Base-by-base conservation (phyloP, 1,139 yeast species). In the Sugiyamaella novakii region DNA sequence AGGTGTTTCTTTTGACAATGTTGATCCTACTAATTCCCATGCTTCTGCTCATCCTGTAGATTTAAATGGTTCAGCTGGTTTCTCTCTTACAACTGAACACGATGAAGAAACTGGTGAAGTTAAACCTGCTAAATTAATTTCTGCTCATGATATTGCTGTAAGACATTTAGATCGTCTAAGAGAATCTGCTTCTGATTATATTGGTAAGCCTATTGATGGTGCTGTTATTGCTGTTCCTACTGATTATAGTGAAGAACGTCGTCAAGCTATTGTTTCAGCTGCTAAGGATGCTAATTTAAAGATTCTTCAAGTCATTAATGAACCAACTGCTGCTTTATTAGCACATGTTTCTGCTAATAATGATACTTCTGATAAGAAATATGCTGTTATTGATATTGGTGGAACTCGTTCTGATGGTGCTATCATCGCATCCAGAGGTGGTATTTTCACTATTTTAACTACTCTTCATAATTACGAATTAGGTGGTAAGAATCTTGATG, bases 331-430 rank as follows among this genome's bases (percentile, higher is more conserved):
- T 56, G 96, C 98, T 45, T 75, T 92, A 56, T 77, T 92, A 60
- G 91, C 98, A 5, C 86, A 84, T 61, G 77, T 82, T 55, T 59
- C 63, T 30, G 55, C 59, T 34, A 55, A 59, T 39, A 59, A 60
- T 30, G 81, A 78, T 61, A 74, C 76, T 59, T 73, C 81, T 59
- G 97, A 92, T 71, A 87, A 84, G 72, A 74, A 87, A 53, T 88
- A 84, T 62, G 94, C 87, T 48, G 96, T 94, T 60, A 95, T 95
- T 46, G 98, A 92, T 71, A 87, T 92, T 64, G 99, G 98, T 69
- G 98, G 97, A 67, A 79, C 89, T 61, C 83, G 98, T 73, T 84
- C 96, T 35, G 98, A 92, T 67, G 97, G 92, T 56, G 96, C 98
- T 50, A 92, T 94, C 47, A 76, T 92, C 63, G 81, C 97, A 41